Percentiles rank a stretch among this genome's conserved stretches.
phyloP scores from a whole-genome alignment of 768 basidiomycete genomes.

The Porphyrellus cyaneotinctus region DNA sequence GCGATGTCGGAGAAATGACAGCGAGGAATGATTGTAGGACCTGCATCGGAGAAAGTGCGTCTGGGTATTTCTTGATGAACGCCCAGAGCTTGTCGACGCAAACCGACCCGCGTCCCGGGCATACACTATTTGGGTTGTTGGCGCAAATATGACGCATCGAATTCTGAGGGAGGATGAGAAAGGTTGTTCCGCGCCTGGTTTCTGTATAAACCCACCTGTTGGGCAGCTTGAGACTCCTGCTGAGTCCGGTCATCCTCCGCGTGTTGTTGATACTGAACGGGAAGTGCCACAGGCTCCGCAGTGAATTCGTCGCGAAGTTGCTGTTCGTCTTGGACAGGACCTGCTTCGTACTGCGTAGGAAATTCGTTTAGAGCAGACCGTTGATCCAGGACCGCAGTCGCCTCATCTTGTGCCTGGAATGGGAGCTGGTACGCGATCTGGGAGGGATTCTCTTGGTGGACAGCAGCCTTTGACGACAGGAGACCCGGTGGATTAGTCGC shows the following conservation, averaged over 20 bases:
- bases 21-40: fast-evolving
- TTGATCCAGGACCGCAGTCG: not conserved
- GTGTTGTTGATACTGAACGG: not conserved
- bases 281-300: not conserved
- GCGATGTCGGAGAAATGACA: no score
- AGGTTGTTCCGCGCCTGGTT: no score
- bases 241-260: not conserved
- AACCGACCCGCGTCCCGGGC: not conserved
- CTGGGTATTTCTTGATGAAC: fast-evolving
- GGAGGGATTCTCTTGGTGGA: not conserved
- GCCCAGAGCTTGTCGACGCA: not conserved
- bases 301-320: not conserved
- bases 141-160: not conserved
- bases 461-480: not conserved
- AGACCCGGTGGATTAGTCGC: not conserved
- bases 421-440: not conserved
- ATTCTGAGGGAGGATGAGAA: not conserved
- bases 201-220: no score
- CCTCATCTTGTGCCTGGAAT: not conserved
- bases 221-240: not conserved
- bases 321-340: no score
- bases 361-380: not conserved
- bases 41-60: not conserved
- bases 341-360: no score
- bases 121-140: not conserved